Percentiles rank a stretch among this genome's conserved stretches.
phyloP scores from a whole-genome alignment of 108 stramenopile genomes.

The Asterionellopsis glacialis region DNA sequence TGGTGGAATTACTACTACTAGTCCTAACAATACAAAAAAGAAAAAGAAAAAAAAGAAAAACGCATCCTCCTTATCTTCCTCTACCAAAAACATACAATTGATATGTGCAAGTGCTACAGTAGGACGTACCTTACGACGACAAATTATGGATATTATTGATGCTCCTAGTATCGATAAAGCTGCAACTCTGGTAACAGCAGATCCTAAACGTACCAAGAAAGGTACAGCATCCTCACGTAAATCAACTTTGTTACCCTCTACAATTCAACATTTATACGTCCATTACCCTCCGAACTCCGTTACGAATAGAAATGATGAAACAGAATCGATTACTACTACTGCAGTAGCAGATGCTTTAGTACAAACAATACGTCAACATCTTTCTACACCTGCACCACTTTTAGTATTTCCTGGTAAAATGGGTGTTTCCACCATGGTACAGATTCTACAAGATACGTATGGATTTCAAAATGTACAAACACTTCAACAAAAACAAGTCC shows the following conservation, averaged over 20 bases:
- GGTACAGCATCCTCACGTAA: constrained; percentile 25
- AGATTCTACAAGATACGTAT: constrained; percentile 17
- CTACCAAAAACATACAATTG: constrained; percentile 24
- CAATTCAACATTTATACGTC: constrained; percentile 41
- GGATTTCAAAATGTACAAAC: constrained; percentile 43
- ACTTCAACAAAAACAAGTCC: not conserved
- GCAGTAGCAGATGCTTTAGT: no score
- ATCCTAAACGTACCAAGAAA: constrained; percentile 51
- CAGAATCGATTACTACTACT: not conserved
- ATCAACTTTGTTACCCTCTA: constrained; percentile 51
- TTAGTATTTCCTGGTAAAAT: constrained; percentile 66
- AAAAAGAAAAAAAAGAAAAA: not conserved
- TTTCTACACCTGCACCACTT: constrained; percentile 11
- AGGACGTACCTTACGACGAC: constrained; percentile 63
- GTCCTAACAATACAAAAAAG: not conserved
- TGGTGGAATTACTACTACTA: not conserved
- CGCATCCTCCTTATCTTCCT: not conserved
- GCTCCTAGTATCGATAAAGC: constrained; percentile 61
- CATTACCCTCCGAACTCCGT: not conserved
- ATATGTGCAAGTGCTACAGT: constrained; percentile 74
- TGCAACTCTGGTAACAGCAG: constrained; percentile 54
- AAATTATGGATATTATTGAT: constrained; percentile 59
- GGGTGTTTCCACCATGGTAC: constrained; percentile 46
- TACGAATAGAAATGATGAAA: not conserved
- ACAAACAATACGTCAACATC: no score